Conservation (phyloP, 1,139 yeast genomes). For the Ogataea hybrid region DNA sequence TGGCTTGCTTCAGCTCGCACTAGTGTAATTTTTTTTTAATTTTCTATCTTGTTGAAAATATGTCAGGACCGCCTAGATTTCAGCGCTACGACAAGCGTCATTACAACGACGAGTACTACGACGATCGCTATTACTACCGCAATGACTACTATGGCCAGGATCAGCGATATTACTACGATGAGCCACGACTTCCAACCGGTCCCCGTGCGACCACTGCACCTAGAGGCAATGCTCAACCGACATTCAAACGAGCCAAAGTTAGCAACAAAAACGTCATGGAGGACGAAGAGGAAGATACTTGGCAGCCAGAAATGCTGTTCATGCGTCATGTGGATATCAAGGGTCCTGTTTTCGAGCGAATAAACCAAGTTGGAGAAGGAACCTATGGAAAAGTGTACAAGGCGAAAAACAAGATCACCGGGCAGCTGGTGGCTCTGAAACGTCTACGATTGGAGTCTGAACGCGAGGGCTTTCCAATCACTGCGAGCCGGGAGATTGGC, state of each 20-base stretch:
- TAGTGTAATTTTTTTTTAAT: background rate
- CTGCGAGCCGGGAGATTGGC: conserved; percentile 90
- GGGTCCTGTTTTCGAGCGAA: conserved; percentile 31
- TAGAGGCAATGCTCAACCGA: conserved; percentile 10
- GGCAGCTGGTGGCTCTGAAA: conserved; percentile 77
- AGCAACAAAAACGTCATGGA: conserved; percentile 19
- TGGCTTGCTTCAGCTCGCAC: no score
- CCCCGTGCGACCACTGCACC: conserved; percentile 4
- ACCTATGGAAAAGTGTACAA: conserved; percentile 48
- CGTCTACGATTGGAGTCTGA: conserved; percentile 80
- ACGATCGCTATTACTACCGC: conserved; percentile 4
- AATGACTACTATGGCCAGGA: conserved; percentile 7
- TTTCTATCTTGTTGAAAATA: conserved; percentile 1
- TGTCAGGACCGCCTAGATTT: conserved; percentile 9
- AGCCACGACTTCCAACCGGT: conserved; percentile 8
- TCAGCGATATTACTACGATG: conserved; percentile 6
- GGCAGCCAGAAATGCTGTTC: conserved; percentile 15
- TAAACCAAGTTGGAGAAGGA: conserved; percentile 41
- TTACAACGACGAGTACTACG: conserved; percentile 6
- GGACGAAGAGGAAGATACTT: conserved; percentile 16
- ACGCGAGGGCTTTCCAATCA: conserved; percentile 93
- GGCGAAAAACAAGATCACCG: conserved; percentile 68
- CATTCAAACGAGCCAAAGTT: conserved; percentile 18
- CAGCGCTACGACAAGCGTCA: conserved; percentile 2
- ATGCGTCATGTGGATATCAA: conserved; percentile 24